phyloP scores from a whole-genome alignment of 306 rosid genomes.

The Morella rubra region DNA sequence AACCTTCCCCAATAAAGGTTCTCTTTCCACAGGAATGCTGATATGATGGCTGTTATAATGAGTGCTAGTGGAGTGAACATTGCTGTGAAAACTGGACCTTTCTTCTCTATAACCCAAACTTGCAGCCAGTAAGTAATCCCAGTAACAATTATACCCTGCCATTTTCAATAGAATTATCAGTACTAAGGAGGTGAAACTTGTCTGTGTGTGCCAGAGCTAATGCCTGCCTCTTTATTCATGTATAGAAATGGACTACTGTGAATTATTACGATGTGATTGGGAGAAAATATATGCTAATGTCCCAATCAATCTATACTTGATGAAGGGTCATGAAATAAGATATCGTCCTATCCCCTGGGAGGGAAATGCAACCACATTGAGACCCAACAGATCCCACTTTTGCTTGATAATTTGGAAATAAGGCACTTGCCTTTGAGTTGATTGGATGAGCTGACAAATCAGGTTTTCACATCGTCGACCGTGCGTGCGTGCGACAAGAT shows the following conservation, averaged over 20 bases:
- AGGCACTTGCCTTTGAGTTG: conserved; percentile 5
- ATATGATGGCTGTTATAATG: conserved; percentile 64
- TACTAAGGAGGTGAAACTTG: not conserved
- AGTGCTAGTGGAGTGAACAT: conserved; percentile 86
- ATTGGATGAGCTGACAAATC: not conserved
- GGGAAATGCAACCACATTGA: conserved; percentile 31
- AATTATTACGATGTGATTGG: conserved; percentile 11
- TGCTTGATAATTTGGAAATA: not conserved
- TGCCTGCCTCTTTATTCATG: not conserved
- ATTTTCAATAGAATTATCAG: conserved; percentile 3
- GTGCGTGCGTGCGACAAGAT: not conserved
- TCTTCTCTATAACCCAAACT: conserved; percentile 76
- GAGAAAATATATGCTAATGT: not conserved
- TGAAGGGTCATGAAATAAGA: conserved; percentile 16
- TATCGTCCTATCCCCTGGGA: conserved; percentile 16
- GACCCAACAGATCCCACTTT: conserved; percentile 25
- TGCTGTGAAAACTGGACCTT: conserved; percentile 87
- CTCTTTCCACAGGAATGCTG: conserved; percentile 81
- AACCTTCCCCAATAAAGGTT: conserved; percentile 78
- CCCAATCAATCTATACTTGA: not conserved
- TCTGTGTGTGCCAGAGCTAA: not conserved
- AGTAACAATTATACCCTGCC: conserved; percentile 80
- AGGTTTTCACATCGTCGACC: not conserved
- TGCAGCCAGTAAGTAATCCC: conserved; percentile 86
- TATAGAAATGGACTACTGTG: not conserved